A percentile compares a stretch with the other conserved stretches of the same genome.
Conservation (phyloP, 805 yeast genomes). For the Candida hispaniensis region DNA sequence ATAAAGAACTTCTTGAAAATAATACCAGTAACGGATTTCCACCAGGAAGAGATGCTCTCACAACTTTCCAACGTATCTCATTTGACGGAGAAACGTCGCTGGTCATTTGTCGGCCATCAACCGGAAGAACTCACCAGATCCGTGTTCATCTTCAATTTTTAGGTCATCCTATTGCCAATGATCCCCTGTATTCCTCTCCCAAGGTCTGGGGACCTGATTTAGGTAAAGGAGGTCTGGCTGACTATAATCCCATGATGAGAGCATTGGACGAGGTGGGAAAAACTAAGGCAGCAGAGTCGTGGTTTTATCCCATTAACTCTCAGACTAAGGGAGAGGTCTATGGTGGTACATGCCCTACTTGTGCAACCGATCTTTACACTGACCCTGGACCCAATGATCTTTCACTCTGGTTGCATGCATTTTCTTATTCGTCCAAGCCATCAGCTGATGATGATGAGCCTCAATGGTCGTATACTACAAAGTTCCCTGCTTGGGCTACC, state of each 20-base stretch:
- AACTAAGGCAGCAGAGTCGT: conserved; percentile 51
- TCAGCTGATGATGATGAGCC: conserved; percentile 20
- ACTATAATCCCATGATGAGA: conserved; percentile 24
- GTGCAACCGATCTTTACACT: conserved; percentile 61
- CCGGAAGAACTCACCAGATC: conserved; percentile 94
- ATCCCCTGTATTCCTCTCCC: conserved; percentile 76
- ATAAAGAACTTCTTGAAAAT: conserved; percentile 60
- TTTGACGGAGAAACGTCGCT: conserved; percentile 59
- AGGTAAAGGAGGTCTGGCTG: conserved; percentile 38
- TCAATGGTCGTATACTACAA: conserved; percentile 64
- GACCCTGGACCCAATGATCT: conserved; percentile 87
- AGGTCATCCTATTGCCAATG: conserved; percentile 89
- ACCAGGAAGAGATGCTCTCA: conserved; percentile 60
- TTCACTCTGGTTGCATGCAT: conserved; percentile 86
- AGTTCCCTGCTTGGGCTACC: conserved; percentile 74
- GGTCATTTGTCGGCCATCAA: conserved; percentile 73
- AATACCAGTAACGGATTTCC: conserved; percentile 50
- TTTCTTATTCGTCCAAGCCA: conserved; percentile 40
- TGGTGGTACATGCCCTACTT: conserved; percentile 49
- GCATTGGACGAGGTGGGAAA: conserved; percentile 59
- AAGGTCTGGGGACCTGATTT: conserved; percentile 68
- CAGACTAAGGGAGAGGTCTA: conserved; percentile 51
- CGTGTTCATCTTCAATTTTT: conserved; percentile 82
- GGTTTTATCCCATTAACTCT: conserved; percentile 36
- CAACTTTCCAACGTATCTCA: conserved; percentile 56